Base-by-base conservation (phyloP, 208 protist species). In the Trypanosoma theileri region DNA sequence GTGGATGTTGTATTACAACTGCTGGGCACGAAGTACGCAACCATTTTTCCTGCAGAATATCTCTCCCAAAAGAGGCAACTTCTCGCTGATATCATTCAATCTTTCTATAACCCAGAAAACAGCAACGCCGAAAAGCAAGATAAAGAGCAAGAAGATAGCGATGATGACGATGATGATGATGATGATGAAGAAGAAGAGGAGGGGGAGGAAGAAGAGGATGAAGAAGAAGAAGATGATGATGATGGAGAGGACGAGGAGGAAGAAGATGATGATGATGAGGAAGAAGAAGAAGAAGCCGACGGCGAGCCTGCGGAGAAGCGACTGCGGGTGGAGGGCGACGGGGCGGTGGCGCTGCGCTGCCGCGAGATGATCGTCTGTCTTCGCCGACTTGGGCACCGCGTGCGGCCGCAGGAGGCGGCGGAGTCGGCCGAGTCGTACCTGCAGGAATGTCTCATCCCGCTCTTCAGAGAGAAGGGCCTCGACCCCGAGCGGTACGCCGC, bases 311-410 rank as follows among this genome's bases (percentile, higher is more conserved):
- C 69, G n/a, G 51, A 41, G 21, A 91, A 94, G 71, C 86, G 82
- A 64, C 63, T 46, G 0, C 64, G 79, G 12, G 84, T 88, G 57
- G 62, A 66, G 44, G 63, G 61, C 19, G 44, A 73, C 40, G 64
- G 62, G 19, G 60, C 72, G 14, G 66, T 83, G 14, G 79, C 59
- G n/a, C 66, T 82, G 66, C 86, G 85, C 22, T 90, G 83, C 72
- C 83, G 80, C 46, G 86, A 66, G 22, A 96, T 96, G 90, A 73
- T 66, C 28, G 75, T 79, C 22, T 92, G 81, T 67, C 78, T 93
- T 57, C 77, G 77, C 14, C 89, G 86, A 64, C 73, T 93, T 12
- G 56, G 69, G 60, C 87, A 91, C 69, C 84, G 80, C 41, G 69
- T 85, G 19, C 78, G 90, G 4, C 60, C 60, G n/a, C 83, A 74